These are phyloP conservation scores for Paramarasmius palmivorus DNA, from an alignment of 1,284 basidiomycete genomes.

Conservation along the genomic window DNA sequence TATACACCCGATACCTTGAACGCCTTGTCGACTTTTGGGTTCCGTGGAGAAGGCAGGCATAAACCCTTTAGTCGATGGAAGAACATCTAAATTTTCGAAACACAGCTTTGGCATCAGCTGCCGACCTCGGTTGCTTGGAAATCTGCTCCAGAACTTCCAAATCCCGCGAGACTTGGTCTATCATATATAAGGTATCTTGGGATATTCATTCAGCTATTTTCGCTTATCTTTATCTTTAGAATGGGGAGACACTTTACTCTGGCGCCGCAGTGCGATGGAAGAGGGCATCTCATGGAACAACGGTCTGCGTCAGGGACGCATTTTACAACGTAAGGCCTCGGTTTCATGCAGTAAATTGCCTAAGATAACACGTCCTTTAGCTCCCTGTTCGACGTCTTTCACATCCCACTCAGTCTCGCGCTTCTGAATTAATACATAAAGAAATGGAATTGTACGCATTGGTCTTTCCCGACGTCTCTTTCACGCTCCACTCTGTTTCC, in stretches of 20 bases:
- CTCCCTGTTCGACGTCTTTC: constrained; percentile 77
- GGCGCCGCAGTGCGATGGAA: constrained; percentile 75
- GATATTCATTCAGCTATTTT: constrained; percentile 6
- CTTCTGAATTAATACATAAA: constrained; percentile 65
- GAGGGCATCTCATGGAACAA: constrained; percentile 72
- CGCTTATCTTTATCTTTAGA: constrained; percentile 38
- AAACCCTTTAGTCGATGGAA: background rate
- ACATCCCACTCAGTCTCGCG: constrained; percentile 56
- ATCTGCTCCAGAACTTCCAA: constrained; percentile 69
- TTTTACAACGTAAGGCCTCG: constrained; percentile 73
- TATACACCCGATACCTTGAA: constrained; percentile 51
- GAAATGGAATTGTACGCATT: constrained; percentile 75
- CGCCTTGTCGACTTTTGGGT: constrained; percentile 73
- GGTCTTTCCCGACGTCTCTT: constrained; percentile 68
- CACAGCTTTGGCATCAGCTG: constrained; percentile 80
- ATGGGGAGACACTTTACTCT: constrained; percentile 62
- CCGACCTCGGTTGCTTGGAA: constrained; percentile 73
- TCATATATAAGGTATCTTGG: constrained; percentile 71
- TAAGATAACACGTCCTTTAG: constrained; percentile 35
- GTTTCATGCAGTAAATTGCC: constrained; percentile 9
- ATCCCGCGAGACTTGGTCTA: constrained; percentile 64
- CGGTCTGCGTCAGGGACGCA: constrained; percentile 78
- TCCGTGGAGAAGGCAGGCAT: constrained; percentile 81
- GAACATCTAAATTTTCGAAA: background rate
- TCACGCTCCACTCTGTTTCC: constrained; percentile 63